Evolutionary conservation across 2,329 filamentous ascomycete species (phyloP).

Genomic region (Ascochyta clinopodiicola): DNA sequence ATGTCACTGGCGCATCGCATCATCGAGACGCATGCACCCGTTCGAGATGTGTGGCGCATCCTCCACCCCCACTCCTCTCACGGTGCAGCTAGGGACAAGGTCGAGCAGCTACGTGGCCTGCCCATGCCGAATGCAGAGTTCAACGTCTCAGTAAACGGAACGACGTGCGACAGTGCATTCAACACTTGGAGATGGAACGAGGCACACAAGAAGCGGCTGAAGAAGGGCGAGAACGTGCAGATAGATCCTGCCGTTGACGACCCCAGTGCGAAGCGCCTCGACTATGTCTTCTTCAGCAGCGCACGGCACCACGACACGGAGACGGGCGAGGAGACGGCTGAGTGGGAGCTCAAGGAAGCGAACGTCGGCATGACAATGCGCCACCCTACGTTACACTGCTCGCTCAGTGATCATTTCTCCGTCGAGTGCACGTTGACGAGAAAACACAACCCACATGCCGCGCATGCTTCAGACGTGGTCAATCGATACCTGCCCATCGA

Average conservation of each 20-base stretch:
- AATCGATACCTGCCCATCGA: conserved; percentile 52
- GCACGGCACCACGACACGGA: conserved; percentile 32
- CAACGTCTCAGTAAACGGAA: conserved; percentile 82
- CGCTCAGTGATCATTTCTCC: conserved; percentile 92
- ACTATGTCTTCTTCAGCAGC: conserved; percentile 83
- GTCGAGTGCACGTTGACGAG: conserved; percentile 76
- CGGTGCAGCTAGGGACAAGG: conserved; percentile 71
- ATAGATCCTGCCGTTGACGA: conserved; percentile 73
- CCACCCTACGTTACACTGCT: conserved; percentile 82
- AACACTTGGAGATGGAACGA: conserved; percentile 96
- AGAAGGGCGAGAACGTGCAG: conserved; percentile 67
- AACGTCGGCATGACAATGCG: conserved; percentile 81
- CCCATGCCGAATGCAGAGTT: conserved; percentile 77
- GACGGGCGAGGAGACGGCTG: conserved; percentile 35
- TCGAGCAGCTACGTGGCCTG: conserved; percentile 69
- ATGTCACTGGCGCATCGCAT: conserved; percentile 82
- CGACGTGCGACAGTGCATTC: conserved; percentile 82
- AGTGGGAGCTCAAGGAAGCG: conserved; percentile 74
- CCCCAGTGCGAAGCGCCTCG: conserved; percentile 80
- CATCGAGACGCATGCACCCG: conserved; percentile 77
- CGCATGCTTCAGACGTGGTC: conserved; percentile 20
- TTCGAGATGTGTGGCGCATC: conserved; percentile 83
- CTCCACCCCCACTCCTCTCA: conserved; percentile 84
- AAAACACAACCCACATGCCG: conserved; percentile 17
- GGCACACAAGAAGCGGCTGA: conserved; percentile 70